phyloP scores from a whole-genome alignment of 306 rosid genomes.

The Rosa multiflora region DNA sequence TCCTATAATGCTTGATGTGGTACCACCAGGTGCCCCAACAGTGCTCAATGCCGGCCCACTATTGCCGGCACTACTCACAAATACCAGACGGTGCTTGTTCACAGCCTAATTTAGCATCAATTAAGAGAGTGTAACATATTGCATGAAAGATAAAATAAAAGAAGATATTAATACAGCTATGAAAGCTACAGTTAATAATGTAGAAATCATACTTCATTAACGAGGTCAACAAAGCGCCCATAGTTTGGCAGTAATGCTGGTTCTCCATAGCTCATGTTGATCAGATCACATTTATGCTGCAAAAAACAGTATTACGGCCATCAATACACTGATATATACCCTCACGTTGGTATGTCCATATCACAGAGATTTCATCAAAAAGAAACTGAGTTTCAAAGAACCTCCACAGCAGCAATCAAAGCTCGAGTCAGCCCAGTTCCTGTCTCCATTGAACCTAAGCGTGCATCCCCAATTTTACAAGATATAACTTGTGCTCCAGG shows the following conservation, averaged over 20 bases:
- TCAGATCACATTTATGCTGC: slow-evolving; percentile 95
- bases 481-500: slow-evolving; percentile 97
- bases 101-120: slow-evolving; percentile 60
- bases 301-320: slow-evolving; percentile 29
- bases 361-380: slow-evolving; percentile 8
- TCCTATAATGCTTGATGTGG: slow-evolving; percentile 89
- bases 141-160: slow-evolving; percentile 23
- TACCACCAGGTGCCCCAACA: slow-evolving; percentile 99
- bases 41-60: slow-evolving; percentile 97
- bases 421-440: slow-evolving; percentile 98
- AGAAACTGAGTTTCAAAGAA: slow-evolving; percentile 28
- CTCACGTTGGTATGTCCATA: slow-evolving; percentile 15
- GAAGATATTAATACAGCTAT: neutral
- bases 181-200: slow-evolving; percentile 26
- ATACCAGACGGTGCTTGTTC: slow-evolving; percentile 79
- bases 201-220: slow-evolving; percentile 62
- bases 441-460: slow-evolving; percentile 95
- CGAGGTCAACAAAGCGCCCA: slow-evolving; percentile 98
- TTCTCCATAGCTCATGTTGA: slow-evolving; percentile 99
- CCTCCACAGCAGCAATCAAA: slow-evolving; percentile 94
- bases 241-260: slow-evolving; percentile 85
- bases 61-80: slow-evolving; percentile 98
- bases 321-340: slow-evolving; percentile 16
- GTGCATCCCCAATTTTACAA: slow-evolving; percentile 97
- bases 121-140: slow-evolving; percentile 22